Evolutionary conservation across 2,329 filamentous ascomycete species (phyloP).

Genomic region (Podosphaera xanthii): DNA sequence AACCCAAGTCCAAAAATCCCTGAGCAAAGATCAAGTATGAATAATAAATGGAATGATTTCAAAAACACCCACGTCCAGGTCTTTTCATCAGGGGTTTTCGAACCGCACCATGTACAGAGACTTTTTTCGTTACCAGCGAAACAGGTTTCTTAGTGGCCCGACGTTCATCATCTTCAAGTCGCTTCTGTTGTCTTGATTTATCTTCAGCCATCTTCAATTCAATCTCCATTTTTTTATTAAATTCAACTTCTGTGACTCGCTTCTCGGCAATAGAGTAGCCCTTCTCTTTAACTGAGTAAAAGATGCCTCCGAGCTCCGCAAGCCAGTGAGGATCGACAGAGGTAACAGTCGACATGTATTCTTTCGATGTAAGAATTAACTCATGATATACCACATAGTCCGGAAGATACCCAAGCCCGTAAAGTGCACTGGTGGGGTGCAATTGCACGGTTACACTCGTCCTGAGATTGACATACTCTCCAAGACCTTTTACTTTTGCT

Average conservation of each 20-base stretch:
- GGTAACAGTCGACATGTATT: constrained; percentile 96
- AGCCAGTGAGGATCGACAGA: constrained; percentile 94
- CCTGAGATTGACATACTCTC: constrained; percentile 90
- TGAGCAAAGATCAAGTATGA: no score
- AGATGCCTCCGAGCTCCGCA: constrained; percentile 85
- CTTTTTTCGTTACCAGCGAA: constrained; percentile 26
- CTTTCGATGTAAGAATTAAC: constrained; percentile 84
- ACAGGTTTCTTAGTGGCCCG: constrained; percentile 22
- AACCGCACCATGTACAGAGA: constrained; percentile 37
- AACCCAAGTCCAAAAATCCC: no score
- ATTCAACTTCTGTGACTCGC: constrained; percentile 71
- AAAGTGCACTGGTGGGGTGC: constrained; percentile 81
- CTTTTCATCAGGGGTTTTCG: constrained; percentile 36
- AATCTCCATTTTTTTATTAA: constrained; percentile 81
- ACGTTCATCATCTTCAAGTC: constrained; percentile 27
- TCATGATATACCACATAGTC: constrained; percentile 98
- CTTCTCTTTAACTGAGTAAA: constrained; percentile 95
- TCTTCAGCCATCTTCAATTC: constrained; percentile 82
- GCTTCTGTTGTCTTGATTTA: constrained; percentile 41
- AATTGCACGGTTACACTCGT: constrained; percentile 87
- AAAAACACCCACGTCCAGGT: constrained; percentile 26
- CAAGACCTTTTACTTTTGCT: constrained; percentile 83
- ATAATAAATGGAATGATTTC: neutral
- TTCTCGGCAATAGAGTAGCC: constrained; percentile 77
- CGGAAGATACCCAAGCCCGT: constrained; percentile 77